These are phyloP conservation scores for Calonectria henricotiae DNA, from an alignment of 2,329 filamentous ascomycete species.

Conservation along the genomic window DNA sequence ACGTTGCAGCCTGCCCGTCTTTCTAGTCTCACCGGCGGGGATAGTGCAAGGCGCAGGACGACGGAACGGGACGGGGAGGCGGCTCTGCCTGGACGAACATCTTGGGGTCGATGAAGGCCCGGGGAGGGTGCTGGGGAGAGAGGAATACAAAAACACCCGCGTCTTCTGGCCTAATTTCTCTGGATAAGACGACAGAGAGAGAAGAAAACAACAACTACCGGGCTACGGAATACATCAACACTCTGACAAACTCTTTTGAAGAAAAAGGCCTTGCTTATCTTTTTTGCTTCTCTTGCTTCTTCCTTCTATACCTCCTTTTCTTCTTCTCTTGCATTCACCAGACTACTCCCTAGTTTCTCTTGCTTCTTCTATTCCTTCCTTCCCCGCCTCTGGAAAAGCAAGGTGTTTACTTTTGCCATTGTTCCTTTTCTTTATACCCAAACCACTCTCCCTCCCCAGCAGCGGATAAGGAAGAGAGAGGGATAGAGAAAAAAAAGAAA, in stretches of 20 bases:
- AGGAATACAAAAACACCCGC: slow-evolving; percentile 15
- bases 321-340: no score
- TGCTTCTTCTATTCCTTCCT: not conserved
- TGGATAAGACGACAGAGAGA: not conserved
- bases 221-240: not conserved
- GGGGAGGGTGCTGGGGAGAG: not conserved
- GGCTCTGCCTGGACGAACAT: slow-evolving; percentile 20
- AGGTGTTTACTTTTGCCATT: not conserved
- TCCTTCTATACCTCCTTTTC: not conserved
- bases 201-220: not conserved
- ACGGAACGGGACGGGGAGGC: slow-evolving; percentile 1
- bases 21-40: not conserved
- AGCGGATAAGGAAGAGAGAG: not conserved
- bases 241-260: not conserved
- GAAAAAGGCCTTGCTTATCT: not conserved
- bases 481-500: no score
- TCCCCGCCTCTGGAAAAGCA: not conserved
- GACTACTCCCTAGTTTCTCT: not conserved
- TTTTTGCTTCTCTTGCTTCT: not conserved
- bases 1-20: slow-evolving; percentile 7
- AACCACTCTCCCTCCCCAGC: not conserved
- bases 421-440: not conserved
- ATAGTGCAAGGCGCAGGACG: slow-evolving; percentile 11
- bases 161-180: slow-evolving; percentile 18
- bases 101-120: slow-evolving; percentile 2